Percentiles rank a stretch among this genome's conserved stretches.
Evolutionary conservation across 495 filamentous ascomycete genomes (phyloP).

Genomic region (Aspergillus panamensis): DNA sequence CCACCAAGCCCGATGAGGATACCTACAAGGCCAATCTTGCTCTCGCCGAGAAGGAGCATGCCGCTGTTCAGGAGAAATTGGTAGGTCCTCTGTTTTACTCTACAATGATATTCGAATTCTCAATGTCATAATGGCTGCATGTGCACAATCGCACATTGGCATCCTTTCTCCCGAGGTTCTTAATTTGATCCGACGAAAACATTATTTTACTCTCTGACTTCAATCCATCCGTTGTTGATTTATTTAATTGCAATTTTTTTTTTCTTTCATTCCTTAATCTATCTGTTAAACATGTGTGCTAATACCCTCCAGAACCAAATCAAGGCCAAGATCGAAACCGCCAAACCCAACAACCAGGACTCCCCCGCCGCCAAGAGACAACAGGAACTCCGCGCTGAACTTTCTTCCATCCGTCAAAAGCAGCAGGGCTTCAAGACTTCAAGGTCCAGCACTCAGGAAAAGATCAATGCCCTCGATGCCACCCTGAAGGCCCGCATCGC

Average conservation of each 20-base stretch:
- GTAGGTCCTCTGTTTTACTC: constrained; percentile 52
- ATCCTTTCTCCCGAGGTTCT: constrained; percentile 1
- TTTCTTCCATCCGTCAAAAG: constrained; percentile 68
- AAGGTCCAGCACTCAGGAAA: constrained; percentile 70
- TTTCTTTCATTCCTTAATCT: not conserved
- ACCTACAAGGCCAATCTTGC: constrained; percentile 60
- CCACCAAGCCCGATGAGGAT: constrained; percentile 55
- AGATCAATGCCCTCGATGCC: constrained; percentile 81
- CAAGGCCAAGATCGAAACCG: constrained; percentile 78
- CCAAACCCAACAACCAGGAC: constrained; percentile 70
- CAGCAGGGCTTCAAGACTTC: constrained; percentile 80
- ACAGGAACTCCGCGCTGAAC: constrained; percentile 72
- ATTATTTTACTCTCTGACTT: not conserved
- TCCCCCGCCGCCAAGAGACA: constrained; percentile 71
- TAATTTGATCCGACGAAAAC: too few relatives aligned
- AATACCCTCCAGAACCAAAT: constrained; percentile 61
- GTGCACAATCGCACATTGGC: constrained; percentile 2
- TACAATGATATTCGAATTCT: not conserved
- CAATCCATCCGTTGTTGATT: not conserved
- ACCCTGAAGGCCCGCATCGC: constrained; percentile 74
- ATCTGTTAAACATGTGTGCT: constrained; percentile 10
- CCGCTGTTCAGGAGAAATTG: constrained; percentile 65
- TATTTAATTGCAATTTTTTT: not conserved
- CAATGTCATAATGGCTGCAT: not conserved
- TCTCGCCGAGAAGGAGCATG: constrained; percentile 79